Evolutionary conservation across 2,329 filamentous ascomycete species (phyloP).

Genomic region (Pseudopithomyces maydicus): DNA sequence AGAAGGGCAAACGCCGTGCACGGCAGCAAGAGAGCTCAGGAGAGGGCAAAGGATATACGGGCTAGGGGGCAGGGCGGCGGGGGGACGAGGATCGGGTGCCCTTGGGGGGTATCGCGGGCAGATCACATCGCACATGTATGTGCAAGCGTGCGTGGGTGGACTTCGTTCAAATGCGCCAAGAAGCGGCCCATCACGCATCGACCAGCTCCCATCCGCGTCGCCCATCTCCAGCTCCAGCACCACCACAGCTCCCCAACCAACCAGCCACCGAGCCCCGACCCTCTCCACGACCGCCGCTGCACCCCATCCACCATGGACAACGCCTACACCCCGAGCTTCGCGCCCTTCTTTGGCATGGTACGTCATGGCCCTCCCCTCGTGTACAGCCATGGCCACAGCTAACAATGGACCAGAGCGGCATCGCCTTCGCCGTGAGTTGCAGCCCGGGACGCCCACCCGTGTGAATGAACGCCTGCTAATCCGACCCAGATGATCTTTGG

Average conservation of each 20-base stretch:
- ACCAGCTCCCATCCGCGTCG: neutral
- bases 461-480: slow-evolving; percentile 26
- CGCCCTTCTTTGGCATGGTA: slow-evolving; percentile 89
- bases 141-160: slow-evolving; percentile 4
- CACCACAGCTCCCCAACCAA: neutral
- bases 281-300: neutral
- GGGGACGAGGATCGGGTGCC: slow-evolving; percentile 19
- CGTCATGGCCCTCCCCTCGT: slow-evolving; percentile 39
- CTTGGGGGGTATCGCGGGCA: slow-evolving; percentile 19
- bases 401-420: slow-evolving; percentile 67
- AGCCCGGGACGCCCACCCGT: slow-evolving; percentile 7
- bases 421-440: slow-evolving; percentile 67
- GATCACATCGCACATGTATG: slow-evolving; percentile 17
- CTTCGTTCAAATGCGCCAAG: neutral
- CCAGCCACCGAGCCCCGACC: neutral
- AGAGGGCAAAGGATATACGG: slow-evolving; percentile 5
- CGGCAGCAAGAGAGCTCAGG: slow-evolving; percentile 9
- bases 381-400: slow-evolving; percentile 25
- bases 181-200: slow-evolving; percentile 8
- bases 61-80: slow-evolving; percentile 5
- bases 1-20: slow-evolving; percentile 8
- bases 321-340: slow-evolving; percentile 75
- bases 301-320: slow-evolving; percentile 37
- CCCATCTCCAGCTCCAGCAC: slow-evolving; percentile 3
- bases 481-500: slow-evolving; percentile 73